A percentile compares a stretch with the other conserved stretches of the same genome.
phyloP scores from a whole-genome alignment of 1,139 yeast genomes.

The Taphrina wiesneri region DNA sequence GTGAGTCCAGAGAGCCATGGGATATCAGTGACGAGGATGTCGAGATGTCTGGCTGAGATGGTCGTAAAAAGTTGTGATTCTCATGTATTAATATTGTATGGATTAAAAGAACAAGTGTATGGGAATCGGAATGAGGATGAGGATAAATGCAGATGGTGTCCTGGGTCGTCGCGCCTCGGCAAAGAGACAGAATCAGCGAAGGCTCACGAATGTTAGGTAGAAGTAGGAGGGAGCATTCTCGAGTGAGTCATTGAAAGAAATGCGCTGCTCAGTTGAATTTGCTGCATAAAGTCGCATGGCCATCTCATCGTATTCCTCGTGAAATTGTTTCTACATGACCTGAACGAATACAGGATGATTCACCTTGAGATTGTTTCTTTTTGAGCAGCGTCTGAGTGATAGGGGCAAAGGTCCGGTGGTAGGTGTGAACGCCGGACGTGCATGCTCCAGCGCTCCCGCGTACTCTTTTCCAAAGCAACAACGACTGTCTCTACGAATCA shows the following conservation, averaged over 20 bases:
- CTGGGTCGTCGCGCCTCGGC: no score
- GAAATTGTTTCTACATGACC: neutral
- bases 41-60: slow-evolving; percentile 7
- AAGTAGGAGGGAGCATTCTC: no score
- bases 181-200: neutral
- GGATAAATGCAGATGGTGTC: no score
- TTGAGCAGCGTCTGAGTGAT: neutral
- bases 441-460: neutral
- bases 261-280: no score
- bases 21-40: slow-evolving; percentile 26
- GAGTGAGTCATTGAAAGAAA: no score
- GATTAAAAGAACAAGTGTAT: neutral
- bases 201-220: neutral
- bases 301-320: neutral
- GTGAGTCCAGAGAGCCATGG: slow-evolving; percentile 13
- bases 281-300: no score
- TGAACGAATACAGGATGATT: neutral
- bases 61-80: neutral
- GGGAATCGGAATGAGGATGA: neutral
- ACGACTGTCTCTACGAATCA: neutral
- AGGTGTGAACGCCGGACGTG: neutral
- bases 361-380: neutral
- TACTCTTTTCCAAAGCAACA: neutral
- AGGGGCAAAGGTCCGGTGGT: neutral
- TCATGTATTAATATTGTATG: neutral